phyloP scores from a whole-genome alignment of 306 rosid species.

The Dalbergia cochinchinensis region DNA sequence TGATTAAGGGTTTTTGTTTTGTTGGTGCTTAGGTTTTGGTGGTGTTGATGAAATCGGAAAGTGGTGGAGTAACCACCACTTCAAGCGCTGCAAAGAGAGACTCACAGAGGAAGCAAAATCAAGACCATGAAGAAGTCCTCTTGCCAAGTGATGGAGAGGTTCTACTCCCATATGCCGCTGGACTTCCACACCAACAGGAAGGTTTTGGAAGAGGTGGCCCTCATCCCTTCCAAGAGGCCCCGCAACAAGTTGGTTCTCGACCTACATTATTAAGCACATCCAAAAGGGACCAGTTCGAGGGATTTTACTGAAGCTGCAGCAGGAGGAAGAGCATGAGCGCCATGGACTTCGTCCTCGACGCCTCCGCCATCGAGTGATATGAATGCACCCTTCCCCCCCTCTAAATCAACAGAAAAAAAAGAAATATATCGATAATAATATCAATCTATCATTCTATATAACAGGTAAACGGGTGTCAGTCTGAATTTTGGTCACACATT shows the following conservation, averaged over 20 bases:
- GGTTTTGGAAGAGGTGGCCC: slow-evolving; percentile 60
- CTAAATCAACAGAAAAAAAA: too few relatives aligned
- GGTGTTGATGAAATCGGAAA: too few relatives aligned
- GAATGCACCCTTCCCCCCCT: too few relatives aligned
- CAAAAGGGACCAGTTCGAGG: slow-evolving; percentile 73
- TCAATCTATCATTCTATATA: too few relatives aligned
- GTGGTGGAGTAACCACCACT: not conserved
- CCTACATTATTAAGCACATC: slow-evolving; percentile 66
- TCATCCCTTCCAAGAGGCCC: slow-evolving; percentile 65
- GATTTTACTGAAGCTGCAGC: slow-evolving; percentile 67
- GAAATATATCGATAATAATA: too few relatives aligned
- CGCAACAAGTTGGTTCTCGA: slow-evolving; percentile 72
- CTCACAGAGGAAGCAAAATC: not conserved
- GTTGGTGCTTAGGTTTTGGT: too few relatives aligned
- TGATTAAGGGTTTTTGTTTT: too few relatives aligned
- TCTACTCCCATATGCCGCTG: slow-evolving; percentile 63
- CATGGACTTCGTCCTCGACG: slow-evolving; percentile 71
- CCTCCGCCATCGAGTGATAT: too few relatives aligned
- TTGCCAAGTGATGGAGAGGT: slow-evolving; percentile 63
- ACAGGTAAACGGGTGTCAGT: too few relatives aligned
- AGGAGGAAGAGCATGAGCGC: slow-evolving; percentile 73
- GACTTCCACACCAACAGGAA: slow-evolving; percentile 73
- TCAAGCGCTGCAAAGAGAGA: not conserved
- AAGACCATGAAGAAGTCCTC: slow-evolving; percentile 79
- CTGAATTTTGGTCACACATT: too few relatives aligned